Evolutionary conservation across 805 yeast genomes (phyloP).

Genomic region (Nakazawaea wickerhamii): DNA sequence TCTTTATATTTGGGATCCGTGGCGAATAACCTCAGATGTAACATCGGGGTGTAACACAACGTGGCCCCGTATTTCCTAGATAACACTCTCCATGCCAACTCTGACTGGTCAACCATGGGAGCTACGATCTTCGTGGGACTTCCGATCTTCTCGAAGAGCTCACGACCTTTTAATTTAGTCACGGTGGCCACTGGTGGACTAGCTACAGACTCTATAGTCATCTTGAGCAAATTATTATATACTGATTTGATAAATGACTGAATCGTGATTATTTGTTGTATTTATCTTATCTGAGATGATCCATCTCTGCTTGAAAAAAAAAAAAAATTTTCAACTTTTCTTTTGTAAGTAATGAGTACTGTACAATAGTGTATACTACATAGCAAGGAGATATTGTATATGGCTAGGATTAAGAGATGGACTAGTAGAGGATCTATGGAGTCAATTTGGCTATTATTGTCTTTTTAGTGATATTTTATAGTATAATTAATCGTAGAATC

Average conservation of each 20-base stretch:
- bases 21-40: conserved; percentile 87
- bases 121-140: conserved; percentile 84
- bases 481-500: no score
- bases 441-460: no score
- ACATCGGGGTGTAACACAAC: conserved; percentile 94
- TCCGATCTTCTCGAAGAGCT: conserved; percentile 64
- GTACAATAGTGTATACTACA: no score
- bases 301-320: no score
- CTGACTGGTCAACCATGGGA: conserved; percentile 98
- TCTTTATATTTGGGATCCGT: conserved; percentile 74
- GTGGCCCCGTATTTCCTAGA: conserved; percentile 90
- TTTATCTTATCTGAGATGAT: conserved; percentile 1
- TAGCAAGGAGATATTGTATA: no score
- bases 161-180: conserved; percentile 51
- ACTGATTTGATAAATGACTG: conserved; percentile 2
- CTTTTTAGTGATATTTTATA: no score
- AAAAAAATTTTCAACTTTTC: conserved; percentile 52
- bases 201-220: conserved; percentile 1
- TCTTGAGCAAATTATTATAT: neutral
- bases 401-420: no score
- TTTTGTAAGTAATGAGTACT: no score
- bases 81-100: conserved; percentile 88
- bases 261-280: neutral
- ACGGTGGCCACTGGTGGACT: neutral
- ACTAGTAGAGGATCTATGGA: no score